These are phyloP conservation scores for Trichoderma atroviride DNA, from an alignment of 2,329 filamentous ascomycete species.

Conservation along the genomic window DNA sequence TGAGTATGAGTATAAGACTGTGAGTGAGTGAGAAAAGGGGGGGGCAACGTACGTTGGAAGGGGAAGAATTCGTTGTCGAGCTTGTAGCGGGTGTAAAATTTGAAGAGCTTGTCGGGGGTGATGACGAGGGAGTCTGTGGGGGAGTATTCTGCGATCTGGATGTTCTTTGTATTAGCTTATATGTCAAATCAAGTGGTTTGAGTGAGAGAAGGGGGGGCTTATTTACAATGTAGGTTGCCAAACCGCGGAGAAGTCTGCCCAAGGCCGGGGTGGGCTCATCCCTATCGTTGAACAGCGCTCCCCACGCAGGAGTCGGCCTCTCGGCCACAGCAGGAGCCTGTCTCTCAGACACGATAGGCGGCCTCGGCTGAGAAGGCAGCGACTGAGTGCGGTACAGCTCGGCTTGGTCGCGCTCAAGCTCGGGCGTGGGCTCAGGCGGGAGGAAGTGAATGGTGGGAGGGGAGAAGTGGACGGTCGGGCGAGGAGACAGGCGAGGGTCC, in stretches of 20 bases:
- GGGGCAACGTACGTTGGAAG: constrained; percentile 60
- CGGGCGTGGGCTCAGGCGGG: constrained; percentile 2
- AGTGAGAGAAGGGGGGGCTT: neutral
- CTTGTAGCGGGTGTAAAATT: constrained; percentile 70
- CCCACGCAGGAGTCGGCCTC: constrained; percentile 61
- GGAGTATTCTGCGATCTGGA: constrained; percentile 39
- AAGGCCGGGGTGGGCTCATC: constrained; percentile 69
- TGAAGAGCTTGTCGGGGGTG: constrained; percentile 72
- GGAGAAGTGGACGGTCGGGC: constrained; percentile 39
- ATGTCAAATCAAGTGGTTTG: neutral
- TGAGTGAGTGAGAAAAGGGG: neutral
- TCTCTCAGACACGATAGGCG: neutral
- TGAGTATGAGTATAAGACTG: neutral
- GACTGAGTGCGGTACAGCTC: neutral
- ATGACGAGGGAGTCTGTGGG: constrained; percentile 60
- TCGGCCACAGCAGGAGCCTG: constrained; percentile 54
- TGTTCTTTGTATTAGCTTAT: constrained; percentile 9
- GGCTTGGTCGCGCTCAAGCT: constrained; percentile 17
- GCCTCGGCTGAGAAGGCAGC: neutral
- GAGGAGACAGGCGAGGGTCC: constrained; percentile 15
- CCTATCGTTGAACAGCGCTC: constrained; percentile 68
- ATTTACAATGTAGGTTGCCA: constrained; percentile 72
- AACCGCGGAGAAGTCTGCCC: constrained; percentile 69
- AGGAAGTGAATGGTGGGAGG: constrained; percentile 32
- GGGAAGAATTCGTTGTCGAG: constrained; percentile 68